Conservation (phyloP, 176 grass and related monocot species). For the Sorghum bicolor region Sorghum_bicolor_NCBIv3 NC_012872.2:4068501-4069000, state of each 20-base stretch:
- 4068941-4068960: slow-evolving; percentile 31
- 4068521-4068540: slow-evolving; percentile 5
- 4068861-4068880: slow-evolving; percentile 13
- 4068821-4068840: not conserved
- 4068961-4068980: slow-evolving; percentile 76
- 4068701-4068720: slow-evolving; percentile 96
- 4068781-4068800: slow-evolving; percentile 93
- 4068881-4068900: slow-evolving; percentile 4
- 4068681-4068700: slow-evolving; percentile 91
- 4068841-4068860: not conserved
- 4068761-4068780: slow-evolving; percentile 98
- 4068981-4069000: slow-evolving; percentile 90
- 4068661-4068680: slow-evolving; percentile 83
- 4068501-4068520: slow-evolving; percentile 31
- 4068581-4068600: slow-evolving; percentile 9
- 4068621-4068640: slow-evolving; percentile 20
- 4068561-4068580: not conserved
- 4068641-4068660: slow-evolving; percentile 71
- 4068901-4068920: slow-evolving; percentile 10
- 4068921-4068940: not conserved
- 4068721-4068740: slow-evolving; percentile 88
- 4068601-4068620: not conserved
- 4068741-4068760: slow-evolving; percentile 81
- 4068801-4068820: slow-evolving; percentile 28
- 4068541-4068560: slow-evolving; percentile 6